Evolutionary conservation across 441 rosid species (phyloP).

Genomic region (Aquilaria agallochum): DNA sequence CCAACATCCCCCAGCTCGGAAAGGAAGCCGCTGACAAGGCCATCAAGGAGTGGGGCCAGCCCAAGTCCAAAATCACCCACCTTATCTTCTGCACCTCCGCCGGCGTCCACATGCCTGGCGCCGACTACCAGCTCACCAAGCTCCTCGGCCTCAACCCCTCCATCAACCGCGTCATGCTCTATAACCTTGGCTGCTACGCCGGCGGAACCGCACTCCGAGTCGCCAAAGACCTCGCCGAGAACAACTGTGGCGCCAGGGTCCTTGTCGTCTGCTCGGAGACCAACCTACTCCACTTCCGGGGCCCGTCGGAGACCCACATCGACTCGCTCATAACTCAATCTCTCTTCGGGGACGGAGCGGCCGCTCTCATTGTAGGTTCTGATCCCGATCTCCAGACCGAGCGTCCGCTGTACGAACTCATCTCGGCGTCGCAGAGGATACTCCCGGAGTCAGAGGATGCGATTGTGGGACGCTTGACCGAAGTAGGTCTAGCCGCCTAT

Average conservation of each 20-base stretch:
- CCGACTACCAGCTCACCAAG: neutral
- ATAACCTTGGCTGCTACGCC: constrained; percentile 12
- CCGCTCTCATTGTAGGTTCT: constrained; percentile 13
- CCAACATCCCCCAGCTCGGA: constrained; percentile 16
- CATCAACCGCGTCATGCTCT: constrained; percentile 13
- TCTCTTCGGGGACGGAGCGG: constrained; percentile 9
- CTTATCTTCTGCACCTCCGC: constrained; percentile 12
- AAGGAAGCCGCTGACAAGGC: constrained; percentile 15
- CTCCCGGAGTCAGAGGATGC: constrained; percentile 9
- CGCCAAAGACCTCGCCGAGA: constrained; percentile 7
- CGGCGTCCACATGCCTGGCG: constrained; percentile 14
- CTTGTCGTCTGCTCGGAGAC: constrained; percentile 15
- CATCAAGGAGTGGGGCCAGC: constrained; percentile 13
- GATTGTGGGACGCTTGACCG: constrained; percentile 5
- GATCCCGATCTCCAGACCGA: constrained; percentile 6
- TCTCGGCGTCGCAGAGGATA: constrained; percentile 1
- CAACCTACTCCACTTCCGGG: constrained; percentile 1
- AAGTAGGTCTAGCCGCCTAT: neutral
- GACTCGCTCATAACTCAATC: constrained; percentile 2
- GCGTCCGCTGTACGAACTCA: constrained; percentile 2
- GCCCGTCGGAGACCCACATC: constrained; percentile 2
- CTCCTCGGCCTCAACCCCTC: constrained; percentile 11
- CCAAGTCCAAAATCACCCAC: constrained; percentile 13
- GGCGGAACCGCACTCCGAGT: constrained; percentile 11
- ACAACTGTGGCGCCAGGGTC: neutral